phyloP scores from a whole-genome alignment of 495 filamentous ascomycete species.

The Clavariopsis aquatica region DNA sequence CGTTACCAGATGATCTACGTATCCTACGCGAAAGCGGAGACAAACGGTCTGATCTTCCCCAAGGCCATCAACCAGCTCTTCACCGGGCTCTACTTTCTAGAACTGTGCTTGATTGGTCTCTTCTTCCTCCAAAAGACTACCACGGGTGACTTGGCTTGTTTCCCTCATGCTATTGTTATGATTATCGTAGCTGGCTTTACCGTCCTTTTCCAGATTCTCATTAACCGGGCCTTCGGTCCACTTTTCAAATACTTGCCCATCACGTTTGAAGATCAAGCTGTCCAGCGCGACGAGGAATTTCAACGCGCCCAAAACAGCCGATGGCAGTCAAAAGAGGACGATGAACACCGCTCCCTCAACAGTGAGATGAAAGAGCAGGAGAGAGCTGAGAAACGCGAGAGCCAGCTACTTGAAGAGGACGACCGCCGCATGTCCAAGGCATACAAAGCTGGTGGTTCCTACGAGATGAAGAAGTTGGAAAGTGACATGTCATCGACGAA shows the following conservation, averaged over 20 bases:
- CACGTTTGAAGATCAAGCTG: constrained; percentile 92
- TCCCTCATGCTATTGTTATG: constrained; percentile 89
- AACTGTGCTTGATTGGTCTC: constrained; percentile 83
- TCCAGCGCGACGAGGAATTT: constrained; percentile 85
- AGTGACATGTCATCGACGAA: constrained; percentile 30
- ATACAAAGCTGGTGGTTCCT: constrained; percentile 8
- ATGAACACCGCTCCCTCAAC: constrained; percentile 52
- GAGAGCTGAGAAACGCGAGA: constrained; percentile 57
- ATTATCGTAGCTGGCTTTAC: constrained; percentile 71
- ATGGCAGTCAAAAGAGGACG: constrained; percentile 55
- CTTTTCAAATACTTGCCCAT: constrained; percentile 89
- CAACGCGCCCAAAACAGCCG: constrained; percentile 63
- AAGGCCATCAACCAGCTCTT: constrained; percentile 95
- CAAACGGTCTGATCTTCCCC: constrained; percentile 90
- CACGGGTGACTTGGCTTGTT: constrained; percentile 60
- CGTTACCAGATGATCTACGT: constrained; percentile 97
- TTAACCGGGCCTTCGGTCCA: constrained; percentile 84
- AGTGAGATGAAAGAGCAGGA: constrained; percentile 49
- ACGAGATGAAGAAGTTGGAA: constrained; percentile 34
- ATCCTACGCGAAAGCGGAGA: constrained; percentile 86
- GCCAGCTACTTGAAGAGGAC: constrained; percentile 54
- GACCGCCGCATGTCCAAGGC: constrained; percentile 26
- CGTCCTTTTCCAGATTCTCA: constrained; percentile 73
- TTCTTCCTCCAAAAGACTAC: constrained; percentile 81
- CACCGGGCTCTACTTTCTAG: constrained; percentile 92